phyloP scores from a whole-genome alignment of 164 flowering plant genomes.

The Vitis vinifera region ASM3070453v1 NC_081822.1:9747501-9748000 shows the following conservation, averaged over 20 bases:
- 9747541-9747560: too few relatives aligned
- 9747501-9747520: too few relatives aligned
- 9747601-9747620: background rate
- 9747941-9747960: constrained; percentile 11
- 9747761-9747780: constrained; percentile 16
- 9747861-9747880: constrained; percentile 21
- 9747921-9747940: constrained; percentile 14
- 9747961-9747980: constrained; percentile 29
- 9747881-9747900: constrained; percentile 11
- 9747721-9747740: constrained; percentile 15
- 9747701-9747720: constrained; percentile 20
- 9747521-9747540: too few relatives aligned
- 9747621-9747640: constrained; percentile 1
- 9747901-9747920: constrained; percentile 17
- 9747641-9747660: constrained; percentile 10
- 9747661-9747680: constrained; percentile 21
- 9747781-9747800: constrained; percentile 32
- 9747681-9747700: constrained; percentile 9
- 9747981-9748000: constrained; percentile 6
- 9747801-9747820: constrained; percentile 24
- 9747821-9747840: constrained; percentile 12
- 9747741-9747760: constrained; percentile 13
- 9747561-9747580: too few relatives aligned
- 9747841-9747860: constrained; percentile 17
- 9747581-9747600: too few relatives aligned